Conservation (phyloP, 2,329 filamentous ascomycete species). For the Botryosphaeria dothidea region DNA sequence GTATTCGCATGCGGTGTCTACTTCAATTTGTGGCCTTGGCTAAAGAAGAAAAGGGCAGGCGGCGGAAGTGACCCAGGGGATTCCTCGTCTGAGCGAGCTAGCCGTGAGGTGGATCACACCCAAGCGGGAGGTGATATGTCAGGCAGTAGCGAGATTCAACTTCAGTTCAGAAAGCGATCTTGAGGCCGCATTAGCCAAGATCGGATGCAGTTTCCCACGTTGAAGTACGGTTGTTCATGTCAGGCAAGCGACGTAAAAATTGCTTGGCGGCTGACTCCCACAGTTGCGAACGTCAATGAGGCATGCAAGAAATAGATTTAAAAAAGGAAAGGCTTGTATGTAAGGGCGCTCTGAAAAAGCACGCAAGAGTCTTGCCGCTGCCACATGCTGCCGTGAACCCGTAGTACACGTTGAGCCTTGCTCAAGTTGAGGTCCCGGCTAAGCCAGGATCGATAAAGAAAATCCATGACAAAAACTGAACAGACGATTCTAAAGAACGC, state of each 20-base stretch:
- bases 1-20: constrained; percentile 66
- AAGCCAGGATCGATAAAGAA: not conserved
- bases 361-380: not conserved
- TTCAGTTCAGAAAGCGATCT: constrained; percentile 33
- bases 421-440: not conserved
- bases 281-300: not conserved
- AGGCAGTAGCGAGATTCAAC: constrained; percentile 30
- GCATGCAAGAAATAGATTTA: not conserved
- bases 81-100: not conserved
- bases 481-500: not conserved
- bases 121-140: not conserved
- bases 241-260: not conserved
- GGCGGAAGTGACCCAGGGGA: constrained; percentile 15
- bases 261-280: constrained; percentile 3
- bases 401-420: not conserved
- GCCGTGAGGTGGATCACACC: not conserved
- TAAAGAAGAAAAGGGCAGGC: constrained; percentile 39
- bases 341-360: not conserved
- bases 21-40: constrained; percentile 64
- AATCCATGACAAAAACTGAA: too few species aligned
- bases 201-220: not conserved
- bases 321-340: not conserved
- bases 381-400: not conserved
- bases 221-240: not conserved
- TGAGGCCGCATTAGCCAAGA: not conserved